A percentile compares a stretch with the other conserved stretches of the same genome.
phyloP scores from a whole-genome alignment of 495 filamentous ascomycete genomes.

The Lophiotrema nucula region DNA sequence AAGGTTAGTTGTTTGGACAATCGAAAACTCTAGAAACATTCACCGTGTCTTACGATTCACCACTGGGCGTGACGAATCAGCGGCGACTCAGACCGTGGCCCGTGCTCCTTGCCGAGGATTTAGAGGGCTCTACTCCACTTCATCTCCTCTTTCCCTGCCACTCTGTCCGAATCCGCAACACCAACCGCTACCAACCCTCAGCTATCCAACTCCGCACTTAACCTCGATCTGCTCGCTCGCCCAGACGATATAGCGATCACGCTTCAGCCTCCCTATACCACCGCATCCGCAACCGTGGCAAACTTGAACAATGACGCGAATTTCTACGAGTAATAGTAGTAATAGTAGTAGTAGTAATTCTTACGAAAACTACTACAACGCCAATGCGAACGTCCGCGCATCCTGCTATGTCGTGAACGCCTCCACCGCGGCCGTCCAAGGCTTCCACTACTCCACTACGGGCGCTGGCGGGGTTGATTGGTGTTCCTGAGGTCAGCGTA shows the following conservation, averaged over 20 bases:
- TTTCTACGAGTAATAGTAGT: constrained; percentile 53
- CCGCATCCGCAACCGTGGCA: constrained; percentile 41
- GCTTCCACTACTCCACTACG: constrained; percentile 94
- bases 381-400: constrained; percentile 66
- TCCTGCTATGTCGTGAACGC: constrained; percentile 73
- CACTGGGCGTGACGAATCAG: no score
- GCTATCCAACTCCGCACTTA: no score
- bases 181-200: neutral
- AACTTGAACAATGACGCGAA: constrained; percentile 41
- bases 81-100: no score
- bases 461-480: constrained; percentile 83
- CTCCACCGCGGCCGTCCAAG: constrained; percentile 59
- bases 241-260: no score
- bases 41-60: no score
- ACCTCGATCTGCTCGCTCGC: no score
- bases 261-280: constrained; percentile 13
- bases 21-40: no score
- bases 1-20: no score
- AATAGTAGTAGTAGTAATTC: constrained; percentile 72
- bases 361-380: constrained; percentile 50
- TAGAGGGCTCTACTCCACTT: no score
- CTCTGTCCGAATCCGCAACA: neutral
- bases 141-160: constrained; percentile 1
- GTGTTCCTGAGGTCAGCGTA: constrained; percentile 94
- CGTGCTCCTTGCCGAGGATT: no score